Base-by-base conservation (phyloP, 2,329 filamentous ascomycete genomes). In the Rhynchosporium agropyri region DNA sequence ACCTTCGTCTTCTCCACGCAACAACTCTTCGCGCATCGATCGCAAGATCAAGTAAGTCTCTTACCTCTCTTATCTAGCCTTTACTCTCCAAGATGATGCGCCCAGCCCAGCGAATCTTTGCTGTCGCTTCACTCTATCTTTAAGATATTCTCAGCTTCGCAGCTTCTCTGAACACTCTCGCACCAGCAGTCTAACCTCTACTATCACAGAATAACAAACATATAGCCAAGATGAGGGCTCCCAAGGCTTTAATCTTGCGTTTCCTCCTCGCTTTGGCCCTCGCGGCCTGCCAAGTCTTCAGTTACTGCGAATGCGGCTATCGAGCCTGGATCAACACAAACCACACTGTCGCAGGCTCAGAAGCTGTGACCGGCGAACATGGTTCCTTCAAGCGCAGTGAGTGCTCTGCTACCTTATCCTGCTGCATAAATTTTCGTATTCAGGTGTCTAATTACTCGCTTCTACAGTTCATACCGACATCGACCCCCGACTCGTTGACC, bases 231-330 rank as follows among this genome's bases (percentile, higher is more conserved):
- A 60, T 40, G 58, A 28, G 8, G 13, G 12, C 29, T 6, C 15
- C n/a, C 2, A 40, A 42, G 46, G 4, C 28, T 40, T 4, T 53
- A 4, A 10, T 48, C 15, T 28, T 60, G 28, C 2, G 2, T 33
- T 26, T 60, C 5, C 26, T 40, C 26, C 29, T 50, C 10, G 28
- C 55, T n/a, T 13, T 61, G 29, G 15, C 60, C 3, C 6, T 33
- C 13, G 33, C 26, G 28, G 20, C 45, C 53, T 20, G 15, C 26
- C n/a, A 31, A 6, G 45, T 43, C 15, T 33, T 5, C 7, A 81
- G 82, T 4, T 79, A 81, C 65, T 93, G 90, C 77, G 84, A 89
- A 70, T 94, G 90, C 72, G 90, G 90, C 58, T 93, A 91, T 74
- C 82, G 82, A 3, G 75, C 87, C 50, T 79, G 50, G 12, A 59